phyloP scores from a whole-genome alignment of 2,329 filamentous ascomycete species.

The Aphanocladium album region DNA sequence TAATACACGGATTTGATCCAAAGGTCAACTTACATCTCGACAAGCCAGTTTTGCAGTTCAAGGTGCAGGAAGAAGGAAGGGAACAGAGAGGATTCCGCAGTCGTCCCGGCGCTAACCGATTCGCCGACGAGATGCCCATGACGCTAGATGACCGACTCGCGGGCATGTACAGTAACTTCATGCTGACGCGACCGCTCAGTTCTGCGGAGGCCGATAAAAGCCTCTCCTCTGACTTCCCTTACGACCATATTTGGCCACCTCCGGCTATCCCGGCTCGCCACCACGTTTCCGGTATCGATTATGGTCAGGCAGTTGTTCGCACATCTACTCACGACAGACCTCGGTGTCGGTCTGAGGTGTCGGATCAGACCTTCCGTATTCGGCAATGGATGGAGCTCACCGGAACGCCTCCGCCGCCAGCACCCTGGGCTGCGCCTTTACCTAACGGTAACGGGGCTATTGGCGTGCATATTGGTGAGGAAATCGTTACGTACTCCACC shows the following conservation, averaged over 20 bases:
- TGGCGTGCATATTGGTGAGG: constrained; percentile 49
- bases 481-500: constrained; percentile 61
- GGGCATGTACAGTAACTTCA: constrained; percentile 60
- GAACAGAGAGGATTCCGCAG: constrained; percentile 18
- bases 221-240: constrained; percentile 32
- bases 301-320: constrained; percentile 20
- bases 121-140: constrained; percentile 50
- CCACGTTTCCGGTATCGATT: constrained; percentile 39
- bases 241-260: constrained; percentile 70
- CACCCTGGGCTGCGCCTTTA: constrained; percentile 24
- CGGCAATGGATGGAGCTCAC: constrained; percentile 70
- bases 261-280: constrained; percentile 59
- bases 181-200: constrained; percentile 53
- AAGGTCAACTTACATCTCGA: constrained; percentile 67
- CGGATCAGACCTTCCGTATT: constrained; percentile 66
- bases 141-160: constrained; percentile 39
- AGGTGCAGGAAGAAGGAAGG: constrained; percentile 19
- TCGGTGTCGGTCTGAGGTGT: constrained; percentile 52
- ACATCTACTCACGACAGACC: constrained; percentile 36
- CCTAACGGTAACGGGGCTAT: constrained; percentile 20
- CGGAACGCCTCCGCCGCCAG: constrained; percentile 25
- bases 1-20: constrained; percentile 70
- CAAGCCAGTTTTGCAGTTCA: constrained; percentile 62
- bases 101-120: constrained; percentile 31
- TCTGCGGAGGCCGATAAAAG: constrained; percentile 30